Evolutionary conservation across 805 yeast species (phyloP).

Genomic region (Metschnikowia koreensis): DNA sequence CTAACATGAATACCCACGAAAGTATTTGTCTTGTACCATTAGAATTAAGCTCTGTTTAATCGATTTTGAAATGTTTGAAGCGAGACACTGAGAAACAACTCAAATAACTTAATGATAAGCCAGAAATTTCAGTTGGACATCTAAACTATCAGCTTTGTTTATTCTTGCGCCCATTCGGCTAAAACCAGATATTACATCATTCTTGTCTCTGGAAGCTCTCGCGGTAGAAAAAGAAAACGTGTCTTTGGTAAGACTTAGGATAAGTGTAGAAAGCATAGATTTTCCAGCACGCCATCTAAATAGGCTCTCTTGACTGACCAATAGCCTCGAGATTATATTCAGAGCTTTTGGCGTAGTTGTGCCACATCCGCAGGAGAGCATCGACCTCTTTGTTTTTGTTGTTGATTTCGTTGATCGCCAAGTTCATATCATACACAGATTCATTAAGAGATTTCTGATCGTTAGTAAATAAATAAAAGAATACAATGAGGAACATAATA

Average conservation of each 20-base stretch:
- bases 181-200: background rate
- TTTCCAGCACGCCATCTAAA: slow-evolving; percentile 8
- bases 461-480: slow-evolving; percentile 13
- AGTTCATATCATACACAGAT: slow-evolving; percentile 63
- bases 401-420: slow-evolving; percentile 59
- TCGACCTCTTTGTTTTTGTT: slow-evolving; percentile 67
- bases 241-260: background rate
- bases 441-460: slow-evolving; percentile 68
- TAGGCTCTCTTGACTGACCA: slow-evolving; percentile 56
- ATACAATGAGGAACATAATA: background rate
- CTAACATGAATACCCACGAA: too few relatives aligned
- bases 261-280: background rate
- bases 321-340: slow-evolving; percentile 69
- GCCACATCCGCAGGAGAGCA: slow-evolving; percentile 75
- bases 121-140: background rate
- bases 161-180: too few relatives aligned
- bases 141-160: background rate
- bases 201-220: background rate
- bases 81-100: too few relatives aligned
- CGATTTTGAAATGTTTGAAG: too few relatives aligned
- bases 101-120: background rate
- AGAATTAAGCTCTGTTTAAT: too few relatives aligned
- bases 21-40: too few relatives aligned
- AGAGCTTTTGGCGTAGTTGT: slow-evolving; percentile 66
- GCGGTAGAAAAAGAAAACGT: too few relatives aligned